phyloP scores from a whole-genome alignment of 2,329 filamentous ascomycete genomes.

The Lachnellula willkommii region DNA sequence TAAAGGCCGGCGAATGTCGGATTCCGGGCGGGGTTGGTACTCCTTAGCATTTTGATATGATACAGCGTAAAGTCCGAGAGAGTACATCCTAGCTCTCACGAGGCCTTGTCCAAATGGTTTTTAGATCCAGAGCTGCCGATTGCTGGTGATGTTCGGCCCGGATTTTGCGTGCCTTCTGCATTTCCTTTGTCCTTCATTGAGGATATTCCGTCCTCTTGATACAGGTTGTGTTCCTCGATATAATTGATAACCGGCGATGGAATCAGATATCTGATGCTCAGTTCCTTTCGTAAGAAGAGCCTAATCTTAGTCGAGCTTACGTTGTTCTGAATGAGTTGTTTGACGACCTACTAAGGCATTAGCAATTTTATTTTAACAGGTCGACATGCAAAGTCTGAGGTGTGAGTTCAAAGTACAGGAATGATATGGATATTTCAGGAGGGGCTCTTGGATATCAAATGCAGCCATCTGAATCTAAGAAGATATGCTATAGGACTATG shows the following conservation, averaged over 20 bases:
- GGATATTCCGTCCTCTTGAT: slow-evolving; percentile 42
- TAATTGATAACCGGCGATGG: slow-evolving; percentile 71
- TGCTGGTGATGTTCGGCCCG: slow-evolving; percentile 14
- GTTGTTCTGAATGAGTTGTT: slow-evolving; percentile 82
- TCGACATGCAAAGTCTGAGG: too few species aligned
- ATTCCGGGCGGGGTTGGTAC: background rate
- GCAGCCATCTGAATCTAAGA: too few species aligned
- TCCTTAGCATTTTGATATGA: background rate
- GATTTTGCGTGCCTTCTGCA: slow-evolving; percentile 14
- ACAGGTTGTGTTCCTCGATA: slow-evolving; percentile 62
- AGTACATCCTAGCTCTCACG: slow-evolving; percentile 8
- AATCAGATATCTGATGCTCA: slow-evolving; percentile 75
- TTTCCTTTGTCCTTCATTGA: slow-evolving; percentile 23
- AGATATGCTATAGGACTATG: too few species aligned
- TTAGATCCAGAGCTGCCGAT: slow-evolving; percentile 8
- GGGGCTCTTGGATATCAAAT: too few species aligned
- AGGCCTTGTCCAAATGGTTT: too few species aligned
- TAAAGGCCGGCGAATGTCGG: background rate
- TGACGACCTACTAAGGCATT: slow-evolving; percentile 38
- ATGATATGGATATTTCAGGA: too few species aligned
- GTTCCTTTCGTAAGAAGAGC: slow-evolving; percentile 69
- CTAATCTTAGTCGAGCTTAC: slow-evolving; percentile 79
- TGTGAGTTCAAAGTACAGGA: too few species aligned
- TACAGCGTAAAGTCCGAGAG: background rate
- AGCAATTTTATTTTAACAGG: too few species aligned